phyloP scores from a whole-genome alignment of 1,284 basidiomycete species.

The Volvariella surrecta region DNA sequence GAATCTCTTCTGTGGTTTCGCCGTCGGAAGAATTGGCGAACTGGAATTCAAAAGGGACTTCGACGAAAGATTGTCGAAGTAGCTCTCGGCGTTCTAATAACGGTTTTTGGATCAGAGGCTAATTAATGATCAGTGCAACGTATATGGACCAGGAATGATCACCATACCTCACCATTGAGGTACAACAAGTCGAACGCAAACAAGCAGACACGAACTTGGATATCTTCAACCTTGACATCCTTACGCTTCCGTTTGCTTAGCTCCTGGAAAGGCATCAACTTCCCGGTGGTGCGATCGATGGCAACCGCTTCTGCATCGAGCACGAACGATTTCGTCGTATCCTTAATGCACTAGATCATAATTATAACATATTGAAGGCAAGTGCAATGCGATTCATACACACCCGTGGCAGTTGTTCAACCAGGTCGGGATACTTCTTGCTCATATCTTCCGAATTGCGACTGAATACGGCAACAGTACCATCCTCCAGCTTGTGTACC shows the following conservation, averaged over 20 bases:
- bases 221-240: conserved; percentile 94
- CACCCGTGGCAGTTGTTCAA: conserved; percentile 87
- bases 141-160: not conserved
- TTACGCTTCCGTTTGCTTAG: conserved; percentile 93
- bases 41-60: conserved; percentile 85
- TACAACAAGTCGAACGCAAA: conserved; percentile 96
- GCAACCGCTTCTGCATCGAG: conserved; percentile 97
- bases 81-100: conserved; percentile 72
- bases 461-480: conserved; percentile 84
- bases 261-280: conserved; percentile 96
- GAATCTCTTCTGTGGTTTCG: conserved; percentile 90
- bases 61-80: conserved; percentile 72
- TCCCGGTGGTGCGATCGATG: conserved; percentile 78
- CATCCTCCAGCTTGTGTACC: conserved; percentile 79
- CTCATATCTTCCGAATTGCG: conserved; percentile 99
- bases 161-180: conserved; percentile 82
- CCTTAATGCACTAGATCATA: conserved; percentile 67
- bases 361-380: not conserved
- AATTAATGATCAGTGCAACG: conserved; percentile 6
- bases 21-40: conserved; percentile 91
- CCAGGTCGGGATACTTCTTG: conserved; percentile 96
- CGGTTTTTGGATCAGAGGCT: conserved; percentile 63
- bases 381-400: no score
- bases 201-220: conserved; percentile 91
- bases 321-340: conserved; percentile 80